These are phyloP conservation scores for Aspergillus sparsus DNA, from an alignment of 495 filamentous ascomycete species.

Conservation along the genomic window DNA sequence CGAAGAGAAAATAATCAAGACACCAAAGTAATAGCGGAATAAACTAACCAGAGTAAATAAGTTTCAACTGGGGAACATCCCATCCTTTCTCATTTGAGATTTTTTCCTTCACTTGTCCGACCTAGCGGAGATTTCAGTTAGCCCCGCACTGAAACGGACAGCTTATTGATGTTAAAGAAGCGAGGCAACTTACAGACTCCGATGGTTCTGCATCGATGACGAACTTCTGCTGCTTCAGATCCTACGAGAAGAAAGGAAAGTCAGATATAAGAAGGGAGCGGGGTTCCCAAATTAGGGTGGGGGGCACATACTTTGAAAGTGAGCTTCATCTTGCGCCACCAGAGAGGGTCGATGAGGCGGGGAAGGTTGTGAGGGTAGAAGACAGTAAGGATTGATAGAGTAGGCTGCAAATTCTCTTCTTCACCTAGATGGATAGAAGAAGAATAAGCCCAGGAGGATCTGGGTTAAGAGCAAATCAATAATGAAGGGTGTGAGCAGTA, in stretches of 20 bases:
- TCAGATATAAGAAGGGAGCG: constrained; percentile 20
- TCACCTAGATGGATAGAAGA: neutral
- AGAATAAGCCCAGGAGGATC: neutral
- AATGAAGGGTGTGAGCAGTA: constrained; percentile 7
- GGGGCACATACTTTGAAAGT: constrained; percentile 69
- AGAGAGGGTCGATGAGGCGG: constrained; percentile 21
- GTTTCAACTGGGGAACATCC: constrained; percentile 83
- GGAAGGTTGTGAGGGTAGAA: constrained; percentile 18
- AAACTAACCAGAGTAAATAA: constrained; percentile 91
- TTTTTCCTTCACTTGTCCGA: constrained; percentile 86
- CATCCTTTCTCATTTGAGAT: constrained; percentile 87
- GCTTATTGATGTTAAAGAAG: constrained; percentile 10
- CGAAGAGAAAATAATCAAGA: neutral
- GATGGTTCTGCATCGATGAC: constrained; percentile 89
- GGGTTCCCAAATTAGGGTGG: constrained; percentile 22
- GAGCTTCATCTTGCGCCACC: constrained; percentile 70
- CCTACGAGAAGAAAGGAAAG: constrained; percentile 49
- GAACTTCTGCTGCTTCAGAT: constrained; percentile 98
- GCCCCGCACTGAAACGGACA: constrained; percentile 31
- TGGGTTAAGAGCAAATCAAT: constrained; percentile 9
- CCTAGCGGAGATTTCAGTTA: constrained; percentile 54
- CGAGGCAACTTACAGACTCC: constrained; percentile 70
- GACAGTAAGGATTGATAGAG: neutral
- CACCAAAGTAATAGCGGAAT: constrained; percentile 12
- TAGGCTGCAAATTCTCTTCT: neutral